A percentile compares a stretch with the other conserved stretches of the same genome.
phyloP scores from a whole-genome alignment of 768 basidiomycete species.

The Cystobasidium tubakii region DNA sequence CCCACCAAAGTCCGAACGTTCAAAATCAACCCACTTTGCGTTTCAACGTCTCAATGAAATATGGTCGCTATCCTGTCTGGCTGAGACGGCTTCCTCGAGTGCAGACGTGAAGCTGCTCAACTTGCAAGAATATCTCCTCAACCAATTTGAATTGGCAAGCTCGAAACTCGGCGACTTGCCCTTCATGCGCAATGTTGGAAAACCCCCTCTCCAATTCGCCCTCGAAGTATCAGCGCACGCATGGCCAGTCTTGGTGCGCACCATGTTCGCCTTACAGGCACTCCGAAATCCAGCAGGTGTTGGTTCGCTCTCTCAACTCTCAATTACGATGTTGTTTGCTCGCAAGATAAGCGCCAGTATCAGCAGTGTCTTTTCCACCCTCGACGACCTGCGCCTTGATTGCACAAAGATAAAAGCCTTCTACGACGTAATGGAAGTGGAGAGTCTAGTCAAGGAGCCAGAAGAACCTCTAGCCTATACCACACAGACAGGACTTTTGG shows the following conservation, averaged over 20 bases:
- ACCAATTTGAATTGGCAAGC: constrained; percentile 1
- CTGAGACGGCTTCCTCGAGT: neutral
- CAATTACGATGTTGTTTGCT: neutral
- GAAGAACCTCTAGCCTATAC: neutral
- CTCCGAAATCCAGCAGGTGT: neutral
- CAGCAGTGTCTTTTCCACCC: neutral
- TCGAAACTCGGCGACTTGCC: neutral
- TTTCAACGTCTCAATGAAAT: neutral
- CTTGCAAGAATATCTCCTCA: neutral
- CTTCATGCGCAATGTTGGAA: neutral
- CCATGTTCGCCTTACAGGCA: neutral
- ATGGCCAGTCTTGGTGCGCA: neutral
- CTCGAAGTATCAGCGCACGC: neutral
- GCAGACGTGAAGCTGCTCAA: constrained; percentile 1
- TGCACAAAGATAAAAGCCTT: neutral
- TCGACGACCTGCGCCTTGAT: neutral
- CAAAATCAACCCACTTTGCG: constrained; percentile 1
- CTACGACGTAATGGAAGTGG: neutral
- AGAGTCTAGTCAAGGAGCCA: neutral
- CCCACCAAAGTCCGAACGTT: neutral
- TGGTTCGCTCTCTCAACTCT: neutral
- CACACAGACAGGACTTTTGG: neutral
- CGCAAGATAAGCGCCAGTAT: neutral
- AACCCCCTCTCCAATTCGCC: neutral
- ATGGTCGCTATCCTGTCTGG: neutral